A percentile compares a stretch with the other conserved stretches of the same genome.
These are phyloP conservation scores for Acrasis kona DNA, from an alignment of 78 protist genomes.

Conservation along the genomic window DNA sequence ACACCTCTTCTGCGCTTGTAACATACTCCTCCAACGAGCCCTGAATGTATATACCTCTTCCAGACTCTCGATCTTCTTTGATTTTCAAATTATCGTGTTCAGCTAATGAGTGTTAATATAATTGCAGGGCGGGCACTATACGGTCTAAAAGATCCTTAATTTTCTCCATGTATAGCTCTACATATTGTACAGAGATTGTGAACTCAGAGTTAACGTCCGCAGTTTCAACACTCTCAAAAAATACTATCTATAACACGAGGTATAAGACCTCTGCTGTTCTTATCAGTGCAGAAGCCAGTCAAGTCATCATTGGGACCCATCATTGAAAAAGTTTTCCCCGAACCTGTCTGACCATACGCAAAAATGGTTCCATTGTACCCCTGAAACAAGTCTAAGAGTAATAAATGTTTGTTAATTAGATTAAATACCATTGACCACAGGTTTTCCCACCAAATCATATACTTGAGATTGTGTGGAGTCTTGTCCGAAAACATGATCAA, in stretches of 20 bases:
- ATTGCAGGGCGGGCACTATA: too few relatives aligned
- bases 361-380: constrained; percentile 32
- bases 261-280: not conserved
- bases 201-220: constrained; percentile 22
- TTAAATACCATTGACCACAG: constrained; percentile 58
- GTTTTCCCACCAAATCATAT: constrained; percentile 54
- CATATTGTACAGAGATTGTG: constrained; percentile 49
- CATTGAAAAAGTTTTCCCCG: not conserved
- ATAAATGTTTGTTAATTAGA: too few relatives aligned
- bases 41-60: not conserved
- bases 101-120: too few relatives aligned
- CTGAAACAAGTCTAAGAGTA: constrained; percentile 1
- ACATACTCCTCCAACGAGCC: not conserved
- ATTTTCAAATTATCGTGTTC: not conserved
- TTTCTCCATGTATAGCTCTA: constrained; percentile 80
- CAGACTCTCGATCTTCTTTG: constrained; percentile 2
- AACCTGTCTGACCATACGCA: constrained; percentile 33
- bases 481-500: constrained; percentile 40
- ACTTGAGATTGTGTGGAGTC: constrained; percentile 36
- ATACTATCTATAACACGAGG: not conserved
- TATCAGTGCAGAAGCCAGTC: not conserved
- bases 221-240: not conserved
- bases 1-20: not conserved
- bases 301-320: not conserved
- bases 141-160: constrained; percentile 69